These are phyloP conservation scores for Ceratobasidium papillatum DNA, from an alignment of 1,284 basidiomycete species.

Conservation along the genomic window DNA sequence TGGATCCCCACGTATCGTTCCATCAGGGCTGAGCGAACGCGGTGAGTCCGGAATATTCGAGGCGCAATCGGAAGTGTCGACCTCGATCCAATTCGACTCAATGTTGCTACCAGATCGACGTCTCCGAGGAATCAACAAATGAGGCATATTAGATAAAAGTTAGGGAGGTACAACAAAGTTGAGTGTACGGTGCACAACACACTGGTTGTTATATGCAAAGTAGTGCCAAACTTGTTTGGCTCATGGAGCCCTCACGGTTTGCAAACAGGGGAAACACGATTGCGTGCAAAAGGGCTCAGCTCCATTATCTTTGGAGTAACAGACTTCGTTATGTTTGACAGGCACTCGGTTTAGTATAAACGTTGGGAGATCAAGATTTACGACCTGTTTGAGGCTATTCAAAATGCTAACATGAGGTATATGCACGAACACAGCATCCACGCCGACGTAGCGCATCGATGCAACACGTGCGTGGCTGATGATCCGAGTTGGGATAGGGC, in stretches of 20 bases:
- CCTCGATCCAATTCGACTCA: constrained; percentile 21
- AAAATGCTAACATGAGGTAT: background rate
- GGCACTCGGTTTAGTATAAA: constrained; percentile 17
- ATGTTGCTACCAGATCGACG: constrained; percentile 18
- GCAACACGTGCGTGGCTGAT: background rate
- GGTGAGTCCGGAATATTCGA: background rate
- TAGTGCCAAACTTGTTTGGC: background rate
- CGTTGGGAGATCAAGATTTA: background rate
- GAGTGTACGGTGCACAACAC: background rate
- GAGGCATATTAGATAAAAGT: background rate
- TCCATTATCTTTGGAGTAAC: constrained; percentile 5
- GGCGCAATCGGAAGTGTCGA: background rate
- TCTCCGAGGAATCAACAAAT: background rate
- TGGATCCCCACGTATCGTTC: background rate
- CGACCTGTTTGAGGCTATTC: constrained; percentile 4
- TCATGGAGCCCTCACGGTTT: constrained; percentile 26
- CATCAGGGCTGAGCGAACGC: background rate
- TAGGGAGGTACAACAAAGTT: background rate
- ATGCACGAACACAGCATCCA: background rate
- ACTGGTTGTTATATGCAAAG: constrained; percentile 1
- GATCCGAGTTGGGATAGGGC: background rate
- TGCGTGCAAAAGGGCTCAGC: background rate
- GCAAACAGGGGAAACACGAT: constrained; percentile 21
- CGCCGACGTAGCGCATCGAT: background rate
- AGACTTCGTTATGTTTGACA: constrained; percentile 1